Evolutionary conservation across 2,329 filamentous ascomycete genomes (phyloP).

Genomic region (Aspergillus puulaauensis): DNA sequence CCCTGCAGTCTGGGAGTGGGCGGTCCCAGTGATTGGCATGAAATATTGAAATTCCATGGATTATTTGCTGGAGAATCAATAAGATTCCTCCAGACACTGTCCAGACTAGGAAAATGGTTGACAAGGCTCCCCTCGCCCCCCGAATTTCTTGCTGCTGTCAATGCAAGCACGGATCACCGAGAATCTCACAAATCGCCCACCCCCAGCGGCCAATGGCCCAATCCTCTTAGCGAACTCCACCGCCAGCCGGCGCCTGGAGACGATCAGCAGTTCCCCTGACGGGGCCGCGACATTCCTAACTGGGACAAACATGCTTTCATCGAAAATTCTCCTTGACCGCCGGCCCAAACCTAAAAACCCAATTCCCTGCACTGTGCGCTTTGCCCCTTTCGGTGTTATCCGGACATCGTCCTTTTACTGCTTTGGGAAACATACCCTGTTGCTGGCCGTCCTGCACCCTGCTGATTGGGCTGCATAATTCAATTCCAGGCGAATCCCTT

Average conservation of each 20-base stretch:
- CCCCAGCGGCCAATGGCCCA: not conserved
- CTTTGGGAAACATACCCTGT: slow-evolving; percentile 20
- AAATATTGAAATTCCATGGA: not conserved
- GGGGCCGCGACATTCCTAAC: slow-evolving; percentile 17
- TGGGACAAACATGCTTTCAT: slow-evolving; percentile 14
- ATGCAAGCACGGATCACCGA: not conserved
- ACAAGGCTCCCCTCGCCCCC: not conserved
- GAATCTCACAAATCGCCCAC: not conserved
- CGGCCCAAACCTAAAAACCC: slow-evolving; percentile 16
- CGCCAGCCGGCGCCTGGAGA: not conserved
- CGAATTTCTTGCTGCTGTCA: not conserved
- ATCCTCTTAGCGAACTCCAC: not conserved
- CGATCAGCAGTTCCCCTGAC: slow-evolving; percentile 6
- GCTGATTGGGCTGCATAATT: slow-evolving; percentile 6
- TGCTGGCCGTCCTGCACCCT: slow-evolving; percentile 7
- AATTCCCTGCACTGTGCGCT: slow-evolving; percentile 4
- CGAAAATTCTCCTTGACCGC: slow-evolving; percentile 4
- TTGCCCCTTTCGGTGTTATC: slow-evolving; percentile 9
- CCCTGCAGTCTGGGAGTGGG: slow-evolving; percentile 6
- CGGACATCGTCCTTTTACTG: slow-evolving; percentile 22
- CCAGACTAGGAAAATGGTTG: slow-evolving; percentile 15
- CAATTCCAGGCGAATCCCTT: not conserved
- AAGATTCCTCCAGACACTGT: not conserved
- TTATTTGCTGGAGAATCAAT: not conserved
- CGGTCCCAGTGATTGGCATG: slow-evolving; percentile 1